These are phyloP conservation scores for Solanum ahanhuiri DNA, from an alignment of 257 asterid genomes.

Conservation along the genomic window DNA sequence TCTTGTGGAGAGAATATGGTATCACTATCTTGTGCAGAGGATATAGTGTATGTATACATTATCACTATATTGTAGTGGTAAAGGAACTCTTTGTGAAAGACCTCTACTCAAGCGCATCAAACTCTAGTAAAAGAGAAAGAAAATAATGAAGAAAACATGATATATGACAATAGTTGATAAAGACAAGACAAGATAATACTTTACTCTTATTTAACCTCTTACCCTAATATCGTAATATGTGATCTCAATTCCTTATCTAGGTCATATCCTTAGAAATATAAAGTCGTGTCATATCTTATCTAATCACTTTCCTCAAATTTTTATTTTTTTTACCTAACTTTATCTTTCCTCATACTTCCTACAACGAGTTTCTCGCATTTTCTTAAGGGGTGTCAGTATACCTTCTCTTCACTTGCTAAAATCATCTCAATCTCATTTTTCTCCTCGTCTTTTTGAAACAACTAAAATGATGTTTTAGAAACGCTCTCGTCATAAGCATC, in stretches of 20 bases:
- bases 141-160: neutral
- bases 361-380: neutral
- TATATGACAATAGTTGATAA: neutral
- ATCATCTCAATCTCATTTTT: too few species aligned
- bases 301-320: too few species aligned
- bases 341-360: neutral
- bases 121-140: too few species aligned
- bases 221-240: too few species aligned
- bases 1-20: too few species aligned
- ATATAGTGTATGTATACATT: too few species aligned
- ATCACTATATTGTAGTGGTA: accelerated
- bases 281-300: too few species aligned
- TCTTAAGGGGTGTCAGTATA: neutral
- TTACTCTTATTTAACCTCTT: too few species aligned
- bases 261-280: neutral
- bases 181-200: neutral
- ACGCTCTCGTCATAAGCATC: neutral
- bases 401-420: neutral
- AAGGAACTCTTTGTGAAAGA: neutral
- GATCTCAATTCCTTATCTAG: neutral
- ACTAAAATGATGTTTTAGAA: neutral
- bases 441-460: neutral
- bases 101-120: neutral
- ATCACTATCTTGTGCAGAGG: too few species aligned
- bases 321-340: neutral